Evolutionary conservation across 176 grass and related monocot genomes (phyloP).

Genomic region (Musa itinerans): DNA sequence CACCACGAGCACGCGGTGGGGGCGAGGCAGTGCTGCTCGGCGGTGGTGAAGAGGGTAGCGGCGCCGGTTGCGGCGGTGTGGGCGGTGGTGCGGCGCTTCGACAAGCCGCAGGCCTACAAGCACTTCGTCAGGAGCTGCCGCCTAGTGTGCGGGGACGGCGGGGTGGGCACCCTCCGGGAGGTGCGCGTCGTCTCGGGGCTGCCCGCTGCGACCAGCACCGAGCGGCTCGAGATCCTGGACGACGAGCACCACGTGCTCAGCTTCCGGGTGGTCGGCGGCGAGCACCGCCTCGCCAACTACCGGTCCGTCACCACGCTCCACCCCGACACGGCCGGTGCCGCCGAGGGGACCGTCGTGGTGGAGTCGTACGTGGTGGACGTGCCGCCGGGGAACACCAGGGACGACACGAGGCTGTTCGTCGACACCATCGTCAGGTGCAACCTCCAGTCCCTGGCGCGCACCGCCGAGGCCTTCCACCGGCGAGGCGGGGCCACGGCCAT

Average conservation of each 20-base stretch:
- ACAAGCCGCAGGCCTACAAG: not conserved
- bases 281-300: conserved; percentile 4
- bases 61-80: not conserved
- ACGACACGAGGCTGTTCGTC: conserved; percentile 1
- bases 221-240: conserved; percentile 5
- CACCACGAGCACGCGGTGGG: not conserved
- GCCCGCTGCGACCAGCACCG: not conserved
- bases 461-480: not conserved
- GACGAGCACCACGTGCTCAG: conserved; percentile 1
- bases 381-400: conserved; percentile 1
- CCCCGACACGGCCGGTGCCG: not conserved
- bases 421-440: not conserved
- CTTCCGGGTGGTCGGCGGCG: conserved; percentile 1
- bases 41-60: not conserved
- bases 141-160: not conserved
- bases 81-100: conserved; percentile 1
- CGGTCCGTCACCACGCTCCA: not conserved
- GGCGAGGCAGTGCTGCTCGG: not conserved
- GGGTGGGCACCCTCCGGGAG: conserved; percentile 13
- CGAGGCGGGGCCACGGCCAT: not conserved
- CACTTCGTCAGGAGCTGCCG: not conserved
- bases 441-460: conserved; percentile 4
- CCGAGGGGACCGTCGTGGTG: not conserved
- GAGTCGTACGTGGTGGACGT: conserved; percentile 1
- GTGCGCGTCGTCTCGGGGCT: not conserved